Evolutionary conservation across 106 monocot species (phyloP), one percentile per base, ranked within the genome.

Genomic region (Gastrodia elata): DNA sequence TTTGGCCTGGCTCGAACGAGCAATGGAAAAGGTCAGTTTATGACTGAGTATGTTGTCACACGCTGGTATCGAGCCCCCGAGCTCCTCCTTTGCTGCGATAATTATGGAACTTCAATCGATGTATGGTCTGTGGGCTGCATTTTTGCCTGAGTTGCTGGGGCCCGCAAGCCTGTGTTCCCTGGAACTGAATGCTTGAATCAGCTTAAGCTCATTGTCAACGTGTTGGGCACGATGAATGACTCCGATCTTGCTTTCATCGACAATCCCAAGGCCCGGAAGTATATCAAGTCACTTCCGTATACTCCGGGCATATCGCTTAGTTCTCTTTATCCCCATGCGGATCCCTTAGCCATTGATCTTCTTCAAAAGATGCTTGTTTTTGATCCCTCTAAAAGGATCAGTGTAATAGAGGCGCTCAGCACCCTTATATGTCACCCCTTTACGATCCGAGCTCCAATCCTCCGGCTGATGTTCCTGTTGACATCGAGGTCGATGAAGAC

Each of bases 51-150:
- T 77, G 89, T 89, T 35, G 89, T 89, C 57, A 89, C 89, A 16
- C 83, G 89, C 39, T 89, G 89, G 89, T 89, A 89, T 76, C 75
- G 89, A 18, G 89, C 89, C 20, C 89, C 89, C 6, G 89, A 89
- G 76, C 73, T 89, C 1, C 83, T 89, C 8, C 86, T 89, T 14
- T 86, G 89, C 74, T 89, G 89, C 61, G 89, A 89, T 48, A 83
- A 83, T 42, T 89, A 89, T 73, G 89, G 81, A 38, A 89, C 89
- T 18, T 89, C 89, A 43, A 89, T 89, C n/a, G 89, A 89, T 71
- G 86, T 89, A 13, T 89, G 89, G 89, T 89, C 89, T 13, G 89
- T 89, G 24, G 89, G 89, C 36, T 89, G 89, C 83, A 89, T 89
- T 49, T 89, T 89, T 77, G 86, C 89, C n/a, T 35, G 89, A 89